Base-by-base conservation (phyloP, 1,284 basidiomycete genomes). In the Cryptococcus sp. region DNA sequence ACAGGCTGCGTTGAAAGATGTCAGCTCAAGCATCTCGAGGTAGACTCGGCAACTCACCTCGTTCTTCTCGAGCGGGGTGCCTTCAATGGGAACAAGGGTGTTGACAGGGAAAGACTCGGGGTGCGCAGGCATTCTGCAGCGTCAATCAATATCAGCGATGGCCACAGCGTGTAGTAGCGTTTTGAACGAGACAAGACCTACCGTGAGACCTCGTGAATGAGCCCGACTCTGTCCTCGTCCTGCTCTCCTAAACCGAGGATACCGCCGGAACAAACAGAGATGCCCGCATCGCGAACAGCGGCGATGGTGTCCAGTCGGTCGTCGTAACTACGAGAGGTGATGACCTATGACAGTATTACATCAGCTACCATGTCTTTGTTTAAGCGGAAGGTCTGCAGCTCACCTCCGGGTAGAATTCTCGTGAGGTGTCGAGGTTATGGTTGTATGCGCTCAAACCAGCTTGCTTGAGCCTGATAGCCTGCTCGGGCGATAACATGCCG, bases 41-140 rank as follows among this genome's bases (percentile, higher is more conserved):
- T 39, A 57, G 10, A 31, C 19, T 47, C 3, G 16, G 47, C 15
- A 41, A 68, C 80, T 69, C 52, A 81, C 78, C 55, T 82, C 78
- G 76, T 85, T 84, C 53, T 78, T 75, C 67, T 83, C 83, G 62
- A 86, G 76, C 3, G 84, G 84, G 0, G 84, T 86, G 27, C 84
- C 84, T 38, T 81, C 81, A 63, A 86, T 86, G 7, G 84, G 83
- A 0, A 85, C 84, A 54, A 99, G 83, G 5, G 95, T 95, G 78
- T 99, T 99, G 64, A 99, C 94, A 2, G 95, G 95, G 84, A 99
- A 99, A 11, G 91, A 94, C 78, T 99, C 95, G 20, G 95, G 95
- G 70, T 96, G 92, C 75, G 94, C 90, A 45, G 91, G 88, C 84
- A 98, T 88, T 72, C 92, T 94, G 63, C 16, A 8, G 49, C 50